Conservation (phyloP, 805 yeast genomes). For the Yamadazyma phyllophila region DNA sequence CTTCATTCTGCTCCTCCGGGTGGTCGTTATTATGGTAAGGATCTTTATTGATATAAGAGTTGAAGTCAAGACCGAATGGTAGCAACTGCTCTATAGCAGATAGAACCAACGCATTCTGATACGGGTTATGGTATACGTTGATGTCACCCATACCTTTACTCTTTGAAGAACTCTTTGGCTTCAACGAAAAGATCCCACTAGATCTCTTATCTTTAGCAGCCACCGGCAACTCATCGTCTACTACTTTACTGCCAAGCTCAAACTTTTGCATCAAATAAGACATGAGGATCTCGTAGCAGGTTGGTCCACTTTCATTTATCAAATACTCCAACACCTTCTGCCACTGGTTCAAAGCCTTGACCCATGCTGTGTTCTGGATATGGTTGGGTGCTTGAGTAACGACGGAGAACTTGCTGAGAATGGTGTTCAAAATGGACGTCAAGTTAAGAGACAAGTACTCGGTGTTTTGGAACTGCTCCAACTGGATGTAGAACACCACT, state of each 20-base stretch:
- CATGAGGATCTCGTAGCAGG: constrained; percentile 35
- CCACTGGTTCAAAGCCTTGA: constrained; percentile 28
- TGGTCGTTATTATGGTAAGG: constrained; percentile 2
- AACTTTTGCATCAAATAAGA: constrained; percentile 30
- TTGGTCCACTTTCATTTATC: constrained; percentile 36
- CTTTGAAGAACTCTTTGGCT: constrained; percentile 18
- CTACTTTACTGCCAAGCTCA: constrained; percentile 6
- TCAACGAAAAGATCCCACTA: constrained; percentile 8
- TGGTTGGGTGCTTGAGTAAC: constrained; percentile 20
- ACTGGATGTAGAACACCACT: constrained; percentile 34
- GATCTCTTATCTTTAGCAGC: constrained; percentile 9
- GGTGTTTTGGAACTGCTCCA: constrained; percentile 38
- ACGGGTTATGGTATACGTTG: constrained; percentile 31
- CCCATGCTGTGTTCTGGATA: constrained; percentile 34
- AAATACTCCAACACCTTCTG: constrained; percentile 26
- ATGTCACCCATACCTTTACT: constrained; percentile 17
- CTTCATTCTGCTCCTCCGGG: constrained; percentile 8
- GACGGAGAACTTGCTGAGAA: constrained; percentile 30
- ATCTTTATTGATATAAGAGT: constrained; percentile 16
- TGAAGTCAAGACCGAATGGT: constrained; percentile 37
- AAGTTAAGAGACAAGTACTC: constrained; percentile 33
- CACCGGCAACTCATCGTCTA: neutral
- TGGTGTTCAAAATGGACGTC: constrained; percentile 25
- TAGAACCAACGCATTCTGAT: constrained; percentile 31
- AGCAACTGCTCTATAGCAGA: constrained; percentile 28